Percentiles rank a stretch among this genome's conserved stretches.
Conservation (phyloP, 495 filamentous ascomycete genomes). For the Daldinia vernicosa region DNA sequence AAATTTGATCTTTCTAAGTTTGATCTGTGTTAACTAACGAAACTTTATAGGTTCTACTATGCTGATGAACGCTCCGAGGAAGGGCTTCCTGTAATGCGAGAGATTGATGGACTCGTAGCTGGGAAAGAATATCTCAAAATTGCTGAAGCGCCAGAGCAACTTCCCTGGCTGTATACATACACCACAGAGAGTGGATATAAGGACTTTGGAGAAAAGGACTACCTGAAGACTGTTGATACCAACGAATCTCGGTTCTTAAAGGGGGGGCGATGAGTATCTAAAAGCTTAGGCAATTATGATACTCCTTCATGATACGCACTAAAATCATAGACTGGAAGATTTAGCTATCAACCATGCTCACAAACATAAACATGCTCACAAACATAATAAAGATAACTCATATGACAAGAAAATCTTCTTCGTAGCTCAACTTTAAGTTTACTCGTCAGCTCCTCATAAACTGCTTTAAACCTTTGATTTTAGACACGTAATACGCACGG, state of each 20-base stretch:
- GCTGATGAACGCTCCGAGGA: conserved; percentile 23
- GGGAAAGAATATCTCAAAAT: conserved; percentile 22
- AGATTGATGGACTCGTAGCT: conserved; percentile 14
- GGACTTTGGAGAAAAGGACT: conserved; percentile 21
- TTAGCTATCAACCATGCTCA: too few species aligned
- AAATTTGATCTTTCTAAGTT: background rate
- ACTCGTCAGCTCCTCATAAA: too few species aligned
- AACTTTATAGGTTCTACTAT: conserved; percentile 13
- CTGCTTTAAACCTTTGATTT: too few species aligned
- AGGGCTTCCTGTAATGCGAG: conserved; percentile 18
- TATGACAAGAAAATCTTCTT: too few species aligned
- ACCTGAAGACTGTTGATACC: conserved; percentile 19
- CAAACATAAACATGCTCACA: too few species aligned
- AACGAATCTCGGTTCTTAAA: conserved; percentile 17
- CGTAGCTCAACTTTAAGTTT: too few species aligned
- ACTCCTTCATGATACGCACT: background rate
- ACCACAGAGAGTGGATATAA: conserved; percentile 16
- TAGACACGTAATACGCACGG: too few species aligned
- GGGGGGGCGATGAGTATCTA: conserved; percentile 8
- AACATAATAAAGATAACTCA: too few species aligned
- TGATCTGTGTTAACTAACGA: background rate
- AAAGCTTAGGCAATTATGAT: background rate
- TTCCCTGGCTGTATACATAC: conserved; percentile 23
- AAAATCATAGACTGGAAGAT: background rate
- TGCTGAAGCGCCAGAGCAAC: conserved; percentile 15